Base-by-base conservation (phyloP, 306 rosid species). In the Datisca glomerata region DNA sequence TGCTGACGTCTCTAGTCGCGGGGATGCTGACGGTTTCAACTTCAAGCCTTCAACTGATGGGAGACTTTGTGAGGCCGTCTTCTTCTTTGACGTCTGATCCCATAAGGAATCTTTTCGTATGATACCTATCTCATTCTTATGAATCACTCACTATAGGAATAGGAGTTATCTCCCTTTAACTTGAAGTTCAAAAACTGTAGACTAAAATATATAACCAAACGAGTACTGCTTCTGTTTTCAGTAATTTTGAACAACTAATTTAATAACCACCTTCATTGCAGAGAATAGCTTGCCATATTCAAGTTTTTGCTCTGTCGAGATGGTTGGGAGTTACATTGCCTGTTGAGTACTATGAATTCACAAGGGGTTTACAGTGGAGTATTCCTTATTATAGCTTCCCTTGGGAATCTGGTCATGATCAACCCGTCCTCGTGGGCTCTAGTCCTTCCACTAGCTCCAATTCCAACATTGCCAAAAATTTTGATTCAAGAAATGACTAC, bases 241-340 rank as follows among this genome's bases (percentile, higher is more conserved):
- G n/a, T n/a, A n/a, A n/a, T n/a, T n/a, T n/a, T n/a, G n/a, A n/a
- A n/a, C n/a, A n/a, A n/a, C n/a, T n/a, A n/a, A n/a, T n/a, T n/a
- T n/a, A n/a, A n/a, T n/a, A n/a, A n/a, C n/a, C n/a, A n/a, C n/a
- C n/a, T n/a, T n/a, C n/a, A n/a, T n/a, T 73, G 67, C 89, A 87
- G 96, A 87, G 96, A 79, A 74, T 74, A 55, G 53, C 80, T 61
- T 60, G 80, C 68, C 84, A 82, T 59, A 74, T 87, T 65, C 96
- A 87, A 68, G 68, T 82, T 50, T 87, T 73, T 41, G 94, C 94
- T 40, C 65, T 87, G 33, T 68, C 85, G 27, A 76, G 84, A 69
- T 87, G 93, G 94, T 52, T 82, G 68, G 43, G 78, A 18, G 89
- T 65, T 47, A 67, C 66, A 33, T 54, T 82, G 59, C 96, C 96